A percentile compares a stretch with the other conserved stretches of the same genome.
phyloP scores from a whole-genome alignment of 2,329 filamentous ascomycete species.

The Alternaria arbusti region DNA sequence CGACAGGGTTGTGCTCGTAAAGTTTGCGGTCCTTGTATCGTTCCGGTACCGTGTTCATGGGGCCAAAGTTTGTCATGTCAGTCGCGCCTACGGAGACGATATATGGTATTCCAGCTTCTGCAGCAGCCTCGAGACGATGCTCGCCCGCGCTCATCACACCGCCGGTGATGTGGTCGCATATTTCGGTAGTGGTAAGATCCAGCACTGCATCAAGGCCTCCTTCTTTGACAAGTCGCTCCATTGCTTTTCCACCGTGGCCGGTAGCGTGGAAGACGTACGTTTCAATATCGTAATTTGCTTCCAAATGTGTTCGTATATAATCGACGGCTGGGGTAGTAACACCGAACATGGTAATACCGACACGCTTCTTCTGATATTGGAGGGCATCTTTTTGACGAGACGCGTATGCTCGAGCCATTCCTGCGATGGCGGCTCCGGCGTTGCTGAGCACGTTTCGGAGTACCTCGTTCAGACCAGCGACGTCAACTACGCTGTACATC shows the following conservation, averaged over 20 bases:
- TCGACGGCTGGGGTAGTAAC: conserved; percentile 73
- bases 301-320: conserved; percentile 58
- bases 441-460: conserved; percentile 66
- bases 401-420: conserved; percentile 61
- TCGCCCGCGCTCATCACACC: conserved; percentile 68
- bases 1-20: conserved; percentile 69
- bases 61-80: conserved; percentile 66
- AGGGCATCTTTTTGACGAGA: neutral
- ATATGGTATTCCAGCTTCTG: conserved; percentile 63
- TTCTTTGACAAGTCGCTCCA: conserved; percentile 69
- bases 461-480: conserved; percentile 69
- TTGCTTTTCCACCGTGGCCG: conserved; percentile 70
- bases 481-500: conserved; percentile 75
- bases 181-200: conserved; percentile 75
- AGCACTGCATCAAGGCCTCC: conserved; percentile 68
- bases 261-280: conserved; percentile 74
- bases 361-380: conserved; percentile 49
- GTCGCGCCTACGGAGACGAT: conserved; percentile 58
- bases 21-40: conserved; percentile 59
- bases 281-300: conserved; percentile 54
- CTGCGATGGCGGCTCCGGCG: conserved; percentile 66
- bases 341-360: conserved; percentile 77
- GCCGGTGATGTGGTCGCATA: conserved; percentile 66
- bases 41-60: conserved; percentile 61
- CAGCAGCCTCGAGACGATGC: conserved; percentile 63